A percentile compares a stretch with the other conserved stretches of the same genome.
Evolutionary conservation across 148 eudicot species (phyloP).

Genomic region (Rhododendron kiyosumense): DNA sequence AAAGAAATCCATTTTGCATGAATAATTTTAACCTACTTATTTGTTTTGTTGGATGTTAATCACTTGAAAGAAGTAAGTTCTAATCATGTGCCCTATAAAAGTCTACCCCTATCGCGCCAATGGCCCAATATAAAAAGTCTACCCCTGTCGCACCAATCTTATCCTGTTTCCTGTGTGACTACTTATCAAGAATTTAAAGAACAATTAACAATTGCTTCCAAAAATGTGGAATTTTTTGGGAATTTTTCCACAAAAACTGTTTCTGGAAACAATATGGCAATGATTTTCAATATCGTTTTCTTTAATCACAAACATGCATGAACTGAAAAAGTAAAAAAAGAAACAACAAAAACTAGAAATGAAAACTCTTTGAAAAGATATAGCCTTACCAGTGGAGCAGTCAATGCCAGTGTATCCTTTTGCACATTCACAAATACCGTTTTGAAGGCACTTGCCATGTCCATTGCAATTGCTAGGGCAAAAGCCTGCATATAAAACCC

Average conservation of each 20-base stretch:
- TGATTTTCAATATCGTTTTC: background rate
- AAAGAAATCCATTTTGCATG: background rate
- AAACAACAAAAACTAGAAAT: background rate
- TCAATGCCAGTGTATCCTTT: slow-evolving; percentile 83
- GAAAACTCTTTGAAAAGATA: background rate
- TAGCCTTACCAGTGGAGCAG: slow-evolving; percentile 79
- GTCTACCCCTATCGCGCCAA: background rate
- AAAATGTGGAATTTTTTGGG: background rate
- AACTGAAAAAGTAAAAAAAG: background rate
- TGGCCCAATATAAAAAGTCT: background rate
- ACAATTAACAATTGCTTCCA: background rate
- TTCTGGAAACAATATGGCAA: background rate
- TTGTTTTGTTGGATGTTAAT: background rate
- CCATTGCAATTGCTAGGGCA: slow-evolving; percentile 79
- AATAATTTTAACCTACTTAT: background rate
- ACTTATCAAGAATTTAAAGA: background rate
- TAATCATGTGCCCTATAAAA: background rate
- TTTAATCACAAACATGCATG: background rate
- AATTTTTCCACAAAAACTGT: background rate
- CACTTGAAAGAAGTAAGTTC: background rate
- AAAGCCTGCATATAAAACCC: slow-evolving; percentile 43
- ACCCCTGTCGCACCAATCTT: background rate
- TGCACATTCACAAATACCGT: slow-evolving; percentile 71
- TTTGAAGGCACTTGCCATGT: slow-evolving; percentile 68
- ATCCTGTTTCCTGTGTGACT: background rate